Conservation (phyloP, 768 basidiomycete genomes). For the Suillus fuscotomentosus region DNA sequence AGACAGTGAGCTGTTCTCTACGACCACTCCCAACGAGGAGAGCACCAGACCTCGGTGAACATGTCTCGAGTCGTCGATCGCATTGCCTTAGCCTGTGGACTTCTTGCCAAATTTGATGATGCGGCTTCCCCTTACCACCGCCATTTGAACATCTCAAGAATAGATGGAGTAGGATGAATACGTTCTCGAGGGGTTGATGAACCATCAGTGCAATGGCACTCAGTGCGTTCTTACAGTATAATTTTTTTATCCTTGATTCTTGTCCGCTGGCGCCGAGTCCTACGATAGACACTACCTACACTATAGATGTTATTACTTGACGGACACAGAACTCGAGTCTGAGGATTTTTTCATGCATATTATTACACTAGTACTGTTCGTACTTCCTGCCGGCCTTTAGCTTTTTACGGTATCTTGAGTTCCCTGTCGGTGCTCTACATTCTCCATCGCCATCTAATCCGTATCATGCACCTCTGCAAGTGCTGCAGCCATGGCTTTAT, state of each 20-base stretch:
- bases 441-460: not conserved
- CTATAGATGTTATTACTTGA: not conserved
- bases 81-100: not conserved
- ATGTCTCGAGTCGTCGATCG: not conserved
- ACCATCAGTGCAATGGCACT: not conserved
- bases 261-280: no score
- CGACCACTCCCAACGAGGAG: not conserved
- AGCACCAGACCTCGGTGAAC: not conserved
- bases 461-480: constrained; percentile 20
- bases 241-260: no score
- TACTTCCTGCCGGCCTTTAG: not conserved
- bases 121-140: not conserved
- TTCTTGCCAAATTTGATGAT: not conserved
- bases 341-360: not conserved
- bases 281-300: no score
- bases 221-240: not conserved
- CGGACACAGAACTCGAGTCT: not conserved
- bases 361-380: not conserved
- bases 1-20: not conserved
- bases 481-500: constrained; percentile 40
- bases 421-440: not conserved
- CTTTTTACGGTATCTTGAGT: not conserved
- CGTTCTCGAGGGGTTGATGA: not conserved
- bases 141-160: not conserved
- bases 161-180: not conserved